phyloP scores from a whole-genome alignment of 2,329 filamentous ascomycete genomes.

The Phoma herbarum region DNA sequence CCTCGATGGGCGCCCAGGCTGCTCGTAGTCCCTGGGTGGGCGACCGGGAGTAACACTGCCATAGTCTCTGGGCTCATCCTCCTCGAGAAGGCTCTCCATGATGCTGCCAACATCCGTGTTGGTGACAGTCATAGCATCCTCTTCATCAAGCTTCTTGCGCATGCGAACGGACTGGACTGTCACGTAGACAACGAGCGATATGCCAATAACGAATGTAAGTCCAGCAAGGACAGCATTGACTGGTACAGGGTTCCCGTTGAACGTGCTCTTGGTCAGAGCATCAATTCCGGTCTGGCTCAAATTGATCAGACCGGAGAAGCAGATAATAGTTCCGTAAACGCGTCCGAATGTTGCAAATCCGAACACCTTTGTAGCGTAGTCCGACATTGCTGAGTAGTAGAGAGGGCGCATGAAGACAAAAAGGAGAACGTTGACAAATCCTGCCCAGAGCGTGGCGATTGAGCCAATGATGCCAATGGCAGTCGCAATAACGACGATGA shows the following conservation, averaged over 20 bases:
- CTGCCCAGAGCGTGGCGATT: conserved; percentile 73
- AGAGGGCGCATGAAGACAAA: conserved; percentile 87
- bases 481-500: conserved; percentile 75
- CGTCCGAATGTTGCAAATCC: conserved; percentile 89
- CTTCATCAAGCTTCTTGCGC: conserved; percentile 44
- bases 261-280: conserved; percentile 75
- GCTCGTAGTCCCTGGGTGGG: conserved; percentile 4
- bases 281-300: conserved; percentile 83
- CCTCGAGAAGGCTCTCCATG: conserved; percentile 49
- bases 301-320: conserved; percentile 81
- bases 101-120: conserved; percentile 75
- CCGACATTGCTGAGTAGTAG: conserved; percentile 89
- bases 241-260: conserved; percentile 75
- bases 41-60: conserved; percentile 30
- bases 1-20: not conserved
- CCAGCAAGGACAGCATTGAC: conserved; percentile 74
- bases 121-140: conserved; percentile 64
- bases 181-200: conserved; percentile 63
- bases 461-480: conserved; percentile 78
- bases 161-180: conserved; percentile 43
- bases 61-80: conserved; percentile 44
- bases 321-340: conserved; percentile 89
- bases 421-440: conserved; percentile 76
- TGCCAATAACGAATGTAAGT: conserved; percentile 69
- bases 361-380: conserved; percentile 90